A percentile compares a stretch with the other conserved stretches of the same genome.
phyloP scores from a whole-genome alignment of 345 rosid species.

The Barbarea vulgaris region DNA sequence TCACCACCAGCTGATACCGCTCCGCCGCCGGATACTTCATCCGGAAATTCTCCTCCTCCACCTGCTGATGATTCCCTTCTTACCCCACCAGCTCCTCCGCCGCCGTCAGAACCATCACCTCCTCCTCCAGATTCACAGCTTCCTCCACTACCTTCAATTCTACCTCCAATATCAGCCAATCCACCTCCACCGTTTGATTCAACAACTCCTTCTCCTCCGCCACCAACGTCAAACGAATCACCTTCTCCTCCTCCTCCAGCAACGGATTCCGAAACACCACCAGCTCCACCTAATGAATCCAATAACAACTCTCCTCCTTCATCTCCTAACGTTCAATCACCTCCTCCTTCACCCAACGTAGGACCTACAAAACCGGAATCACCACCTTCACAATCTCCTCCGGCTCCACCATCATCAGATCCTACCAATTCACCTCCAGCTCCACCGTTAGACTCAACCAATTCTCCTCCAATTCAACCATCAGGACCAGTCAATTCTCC shows the following conservation, averaged over 20 bases:
- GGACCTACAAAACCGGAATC: background rate
- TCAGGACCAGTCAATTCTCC: conserved; percentile 27
- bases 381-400: conserved; percentile 24
- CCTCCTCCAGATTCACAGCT: conserved; percentile 36
- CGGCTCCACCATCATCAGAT: conserved; percentile 37
- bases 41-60: conserved; percentile 17
- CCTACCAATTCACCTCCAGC: conserved; percentile 27
- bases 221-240: conserved; percentile 35
- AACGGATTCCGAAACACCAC: conserved; percentile 27
- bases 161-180: conserved; percentile 10
- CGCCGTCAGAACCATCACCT: conserved; percentile 25
- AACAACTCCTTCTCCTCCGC: conserved; percentile 16
- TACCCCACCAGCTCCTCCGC: conserved; percentile 36
- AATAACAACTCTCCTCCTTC: conserved; percentile 20
- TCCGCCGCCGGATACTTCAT: conserved; percentile 25
- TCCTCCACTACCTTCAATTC: conserved; percentile 31
- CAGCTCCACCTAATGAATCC: conserved; percentile 32
- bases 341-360: conserved; percentile 27
- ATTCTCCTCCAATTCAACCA: conserved; percentile 33
- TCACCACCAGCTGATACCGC: conserved; percentile 30
- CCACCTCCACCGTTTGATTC: conserved; percentile 31
- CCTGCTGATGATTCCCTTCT: conserved; percentile 32
- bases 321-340: conserved; percentile 8
- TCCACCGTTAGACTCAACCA: conserved; percentile 40
- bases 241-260: conserved; percentile 41